A percentile compares a stretch with the other conserved stretches of the same genome.
Evolutionary conservation across 495 filamentous ascomycete genomes (phyloP).

Genomic region (Rostrohypoxylon terebratum): DNA sequence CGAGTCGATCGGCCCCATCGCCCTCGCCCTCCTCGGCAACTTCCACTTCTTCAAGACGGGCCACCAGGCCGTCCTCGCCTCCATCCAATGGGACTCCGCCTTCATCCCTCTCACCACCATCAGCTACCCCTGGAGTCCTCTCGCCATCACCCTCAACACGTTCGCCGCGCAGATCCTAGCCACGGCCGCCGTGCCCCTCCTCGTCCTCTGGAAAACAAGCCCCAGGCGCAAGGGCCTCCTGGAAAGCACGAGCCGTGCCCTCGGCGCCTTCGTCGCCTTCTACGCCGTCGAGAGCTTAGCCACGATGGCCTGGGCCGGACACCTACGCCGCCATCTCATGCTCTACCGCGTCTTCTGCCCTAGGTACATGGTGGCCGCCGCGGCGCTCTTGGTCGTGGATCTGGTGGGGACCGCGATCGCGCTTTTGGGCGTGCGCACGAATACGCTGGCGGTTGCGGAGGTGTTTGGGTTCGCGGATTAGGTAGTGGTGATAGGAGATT

Average conservation of each 20-base stretch:
- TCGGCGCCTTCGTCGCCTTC: conserved; percentile 79
- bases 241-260: conserved; percentile 73
- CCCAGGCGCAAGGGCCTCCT: conserved; percentile 71
- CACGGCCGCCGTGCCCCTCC: conserved; percentile 78
- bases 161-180: conserved; percentile 90
- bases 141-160: conserved; percentile 85
- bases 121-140: conserved; percentile 87
- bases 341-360: conserved; percentile 95
- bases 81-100: conserved; percentile 96
- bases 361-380: conserved; percentile 85
- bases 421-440: conserved; percentile 76
- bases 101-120: conserved; percentile 89
- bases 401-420: conserved; percentile 74
- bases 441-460: conserved; percentile 80
- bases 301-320: conserved; percentile 87
- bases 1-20: conserved; percentile 82
- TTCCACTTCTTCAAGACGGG: conserved; percentile 99
- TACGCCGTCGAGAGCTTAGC: conserved; percentile 83
- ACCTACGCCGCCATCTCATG: conserved; percentile 92
- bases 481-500: not conserved
- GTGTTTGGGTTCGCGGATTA: conserved; percentile 84
- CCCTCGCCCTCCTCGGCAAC: conserved; percentile 85
- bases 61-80: conserved; percentile 88
- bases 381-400: conserved; percentile 79
- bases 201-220: conserved; percentile 85